Conservation (phyloP, 2,329 filamentous ascomycete genomes). For the Fusarium sp. region DNA sequence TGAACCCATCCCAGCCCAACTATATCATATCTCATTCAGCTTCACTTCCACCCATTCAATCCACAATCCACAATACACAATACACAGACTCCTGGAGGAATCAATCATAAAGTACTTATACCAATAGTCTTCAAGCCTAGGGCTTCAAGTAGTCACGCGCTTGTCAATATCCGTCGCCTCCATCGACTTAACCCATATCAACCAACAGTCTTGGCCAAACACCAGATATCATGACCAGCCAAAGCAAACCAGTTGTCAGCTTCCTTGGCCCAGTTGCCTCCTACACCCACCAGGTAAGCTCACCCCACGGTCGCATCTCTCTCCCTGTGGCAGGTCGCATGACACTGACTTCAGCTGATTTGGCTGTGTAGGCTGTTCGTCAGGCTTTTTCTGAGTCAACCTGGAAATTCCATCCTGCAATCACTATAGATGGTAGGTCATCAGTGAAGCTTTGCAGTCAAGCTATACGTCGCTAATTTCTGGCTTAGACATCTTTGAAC, state of each 20-base stretch:
- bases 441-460: neutral
- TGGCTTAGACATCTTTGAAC: slow-evolving; percentile 78
- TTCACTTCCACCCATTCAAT: slow-evolving; percentile 2
- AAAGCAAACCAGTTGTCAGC: slow-evolving; percentile 58
- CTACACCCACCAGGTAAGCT: slow-evolving; percentile 64
- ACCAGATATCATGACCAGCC: slow-evolving; percentile 46
- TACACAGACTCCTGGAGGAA: slow-evolving; percentile 8
- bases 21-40: slow-evolving; percentile 10
- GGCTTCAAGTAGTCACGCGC: slow-evolving; percentile 1
- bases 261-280: slow-evolving; percentile 64
- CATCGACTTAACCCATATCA: slow-evolving; percentile 7
- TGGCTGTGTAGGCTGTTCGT: slow-evolving; percentile 57
- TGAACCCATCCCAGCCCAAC: slow-evolving; percentile 13
- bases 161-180: neutral
- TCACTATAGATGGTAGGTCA: slow-evolving; percentile 62
- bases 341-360: slow-evolving; percentile 30
- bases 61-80: slow-evolving; percentile 23
- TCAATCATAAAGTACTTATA: slow-evolving; percentile 5
- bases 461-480: slow-evolving; percentile 18
- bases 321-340: slow-evolving; percentile 33
- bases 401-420: slow-evolving; percentile 64
- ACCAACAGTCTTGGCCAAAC: slow-evolving; percentile 10
- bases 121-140: slow-evolving; percentile 2
- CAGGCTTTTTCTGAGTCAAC: slow-evolving; percentile 62
- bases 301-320: neutral